Base-by-base conservation (phyloP, 768 basidiomycete genomes). In the Neoboletus subvelutipes region DNA sequence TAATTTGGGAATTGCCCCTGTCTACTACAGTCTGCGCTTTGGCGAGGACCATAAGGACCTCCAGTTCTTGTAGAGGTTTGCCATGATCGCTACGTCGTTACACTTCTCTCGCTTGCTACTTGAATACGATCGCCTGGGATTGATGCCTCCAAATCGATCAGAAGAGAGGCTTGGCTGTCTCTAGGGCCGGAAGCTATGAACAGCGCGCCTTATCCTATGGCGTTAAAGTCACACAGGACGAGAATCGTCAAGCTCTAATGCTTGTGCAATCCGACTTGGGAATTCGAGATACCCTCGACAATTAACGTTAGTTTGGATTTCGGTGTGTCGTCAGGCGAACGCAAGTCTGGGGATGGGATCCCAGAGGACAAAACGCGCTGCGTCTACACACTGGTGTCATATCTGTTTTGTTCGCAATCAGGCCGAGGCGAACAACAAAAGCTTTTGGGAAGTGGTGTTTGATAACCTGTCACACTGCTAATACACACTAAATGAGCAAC, bases 361-460 rank as follows among this genome's bases (percentile, higher is more conserved):
- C 37, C 18, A 13, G 20, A 39, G 37, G 29, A 31, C 36, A 40
- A 41, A 13, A 20, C 10, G 4, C 12, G 33, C n/a, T 17, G 18
- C 37, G n/a, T n/a, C 17, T 18, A 39, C 9, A 39, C 15, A n/a
- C n/a, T 20, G 18, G 0, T 11, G 39, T 4, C 9, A 11, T 8
- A 39, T 9, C n/a, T 9, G n/a, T n/a, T 10, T 40, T 20, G 39
- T n/a, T 40, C 20, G 31, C n/a, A 36, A 22, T 42, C 26, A 26
- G 29, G 40, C 28, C 28, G 18, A 12, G 36, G 22, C 3, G 29
- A 51, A 24, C 39, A 8, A 41, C 11, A 7, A 18, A 20, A 42
- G 39, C 18, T 40, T 45, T 43, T 43, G 28, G 42, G 46, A 52
- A 63, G 60, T 62, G 63, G 59, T 53, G 59, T 33, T 58, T 51